A percentile compares a stretch with the other conserved stretches of the same genome.
Conservation (phyloP, 2,329 filamentous ascomycete genomes). For the Apiospora koreana region DNA sequence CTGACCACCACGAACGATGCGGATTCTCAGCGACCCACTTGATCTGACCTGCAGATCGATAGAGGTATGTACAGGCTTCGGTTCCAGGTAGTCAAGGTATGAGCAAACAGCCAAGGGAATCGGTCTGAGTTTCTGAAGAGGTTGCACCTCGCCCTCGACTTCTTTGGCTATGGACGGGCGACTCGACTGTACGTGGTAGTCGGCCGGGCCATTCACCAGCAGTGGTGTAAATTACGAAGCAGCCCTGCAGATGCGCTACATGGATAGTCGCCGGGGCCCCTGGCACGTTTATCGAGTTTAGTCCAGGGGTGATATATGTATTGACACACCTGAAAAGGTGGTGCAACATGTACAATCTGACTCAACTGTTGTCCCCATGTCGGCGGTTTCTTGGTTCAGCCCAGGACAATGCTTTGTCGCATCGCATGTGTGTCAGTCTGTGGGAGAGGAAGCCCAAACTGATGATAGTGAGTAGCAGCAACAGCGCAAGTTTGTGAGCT, state of each 20-base stretch:
- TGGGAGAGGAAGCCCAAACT: background rate
- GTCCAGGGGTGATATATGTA: background rate
- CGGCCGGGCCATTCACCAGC: slow-evolving; percentile 22
- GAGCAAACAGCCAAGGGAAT: background rate
- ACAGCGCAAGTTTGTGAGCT: background rate
- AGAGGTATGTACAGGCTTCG: background rate
- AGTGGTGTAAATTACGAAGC: slow-evolving; percentile 20
- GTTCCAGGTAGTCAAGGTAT: background rate
- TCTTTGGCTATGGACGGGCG: slow-evolving; percentile 1
- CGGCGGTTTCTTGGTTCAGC: background rate
- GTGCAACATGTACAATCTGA: background rate
- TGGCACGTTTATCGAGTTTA: slow-evolving; percentile 6
- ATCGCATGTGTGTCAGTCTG: background rate
- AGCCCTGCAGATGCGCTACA: slow-evolving; percentile 20
- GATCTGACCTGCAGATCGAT: background rate
- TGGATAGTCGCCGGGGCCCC: background rate
- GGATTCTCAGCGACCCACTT: background rate
- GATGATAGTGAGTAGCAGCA: background rate
- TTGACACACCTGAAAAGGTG: slow-evolving; percentile 2
- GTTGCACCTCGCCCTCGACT: background rate
- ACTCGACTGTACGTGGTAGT: slow-evolving; percentile 1
- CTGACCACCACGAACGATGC: background rate
- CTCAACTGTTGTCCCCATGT: background rate
- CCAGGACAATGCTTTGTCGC: background rate
- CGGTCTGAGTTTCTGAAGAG: background rate